phyloP scores from a whole-genome alignment of 1,139 yeast genomes.

The Casaregolazyma suthepensis region DNA sequence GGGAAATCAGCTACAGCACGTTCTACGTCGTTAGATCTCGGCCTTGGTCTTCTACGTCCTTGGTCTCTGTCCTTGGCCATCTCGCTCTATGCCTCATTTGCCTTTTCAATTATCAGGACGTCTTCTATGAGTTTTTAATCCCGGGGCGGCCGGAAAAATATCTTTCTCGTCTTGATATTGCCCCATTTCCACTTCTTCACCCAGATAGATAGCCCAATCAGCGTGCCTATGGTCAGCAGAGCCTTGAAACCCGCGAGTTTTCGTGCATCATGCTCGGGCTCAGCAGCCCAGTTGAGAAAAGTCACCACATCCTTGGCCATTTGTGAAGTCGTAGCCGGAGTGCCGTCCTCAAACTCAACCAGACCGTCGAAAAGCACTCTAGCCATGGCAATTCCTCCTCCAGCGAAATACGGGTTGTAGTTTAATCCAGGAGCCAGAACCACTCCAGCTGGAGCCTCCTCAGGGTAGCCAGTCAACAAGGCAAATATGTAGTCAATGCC shows the following conservation, averaged over 20 bases:
- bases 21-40: too few relatives aligned
- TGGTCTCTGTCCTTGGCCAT: too few relatives aligned
- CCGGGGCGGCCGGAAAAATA: constrained; percentile 79
- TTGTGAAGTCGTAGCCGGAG: constrained; percentile 97
- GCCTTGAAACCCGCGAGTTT: constrained; percentile 97
- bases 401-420: constrained; percentile 99
- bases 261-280: constrained; percentile 98
- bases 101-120: background rate
- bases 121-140: constrained; percentile 3
- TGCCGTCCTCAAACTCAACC: constrained; percentile 98
- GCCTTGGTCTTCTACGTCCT: too few relatives aligned
- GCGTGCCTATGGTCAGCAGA: constrained; percentile 65
- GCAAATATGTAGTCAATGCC: constrained; percentile 94
- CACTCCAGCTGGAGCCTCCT: constrained; percentile 98
- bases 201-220: constrained; percentile 81
- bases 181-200: constrained; percentile 99
- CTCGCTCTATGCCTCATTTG: too few relatives aligned
- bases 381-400: constrained; percentile 99
- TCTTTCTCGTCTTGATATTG: constrained; percentile 91
- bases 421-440: constrained; percentile 85
- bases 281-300: constrained; percentile 97
- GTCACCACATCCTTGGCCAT: constrained; percentile 98
- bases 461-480: constrained; percentile 96
- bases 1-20: too few relatives aligned
- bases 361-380: constrained; percentile 95